A percentile compares a stretch with the other conserved stretches of the same genome.
Conservation (phyloP, 192 early-diverging fungal genomes). For the Umbelopsis sp. region DNA sequence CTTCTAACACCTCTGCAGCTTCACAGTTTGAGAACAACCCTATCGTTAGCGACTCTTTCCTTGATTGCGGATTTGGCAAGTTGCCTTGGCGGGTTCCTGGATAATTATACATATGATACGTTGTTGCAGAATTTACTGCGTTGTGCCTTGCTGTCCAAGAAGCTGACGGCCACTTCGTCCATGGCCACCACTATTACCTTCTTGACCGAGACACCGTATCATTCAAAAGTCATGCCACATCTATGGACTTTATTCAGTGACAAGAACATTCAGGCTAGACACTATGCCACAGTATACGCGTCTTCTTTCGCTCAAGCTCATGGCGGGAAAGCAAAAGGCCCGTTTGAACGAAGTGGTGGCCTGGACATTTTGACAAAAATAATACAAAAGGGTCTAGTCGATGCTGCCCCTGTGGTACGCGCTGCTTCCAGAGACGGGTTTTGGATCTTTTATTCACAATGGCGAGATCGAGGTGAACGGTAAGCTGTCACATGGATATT, state of each 20-base stretch:
- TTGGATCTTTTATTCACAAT: conserved; percentile 41
- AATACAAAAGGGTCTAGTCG: conserved; percentile 44
- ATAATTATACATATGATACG: conserved; percentile 42
- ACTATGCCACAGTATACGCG: conserved; percentile 32
- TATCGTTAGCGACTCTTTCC: conserved; percentile 35
- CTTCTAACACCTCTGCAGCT: conserved; percentile 25
- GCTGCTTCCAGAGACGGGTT: conserved; percentile 42
- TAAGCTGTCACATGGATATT: conserved; percentile 10
- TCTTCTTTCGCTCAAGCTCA: conserved; percentile 33
- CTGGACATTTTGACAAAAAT: conserved; percentile 38
- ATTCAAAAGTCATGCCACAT: conserved; percentile 34
- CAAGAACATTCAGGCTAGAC: conserved; percentile 43
- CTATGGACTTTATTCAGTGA: conserved; percentile 40
- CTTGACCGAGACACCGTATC: conserved; percentile 36
- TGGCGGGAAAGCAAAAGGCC: conserved; percentile 20
- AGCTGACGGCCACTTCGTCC: conserved; percentile 32
- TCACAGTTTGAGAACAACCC: conserved; percentile 43
- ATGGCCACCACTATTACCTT: conserved; percentile 26
- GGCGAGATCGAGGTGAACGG: conserved; percentile 44
- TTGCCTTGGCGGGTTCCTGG: conserved; percentile 25
- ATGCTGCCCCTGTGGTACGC: conserved; percentile 43
- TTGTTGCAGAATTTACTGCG: conserved; percentile 36
- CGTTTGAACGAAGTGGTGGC: conserved; percentile 40
- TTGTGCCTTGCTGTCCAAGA: conserved; percentile 38
- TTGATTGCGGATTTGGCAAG: conserved; percentile 40